phyloP scores from a whole-genome alignment of 1,284 basidiomycete genomes.

The Melampsora larici-populina region DNA sequence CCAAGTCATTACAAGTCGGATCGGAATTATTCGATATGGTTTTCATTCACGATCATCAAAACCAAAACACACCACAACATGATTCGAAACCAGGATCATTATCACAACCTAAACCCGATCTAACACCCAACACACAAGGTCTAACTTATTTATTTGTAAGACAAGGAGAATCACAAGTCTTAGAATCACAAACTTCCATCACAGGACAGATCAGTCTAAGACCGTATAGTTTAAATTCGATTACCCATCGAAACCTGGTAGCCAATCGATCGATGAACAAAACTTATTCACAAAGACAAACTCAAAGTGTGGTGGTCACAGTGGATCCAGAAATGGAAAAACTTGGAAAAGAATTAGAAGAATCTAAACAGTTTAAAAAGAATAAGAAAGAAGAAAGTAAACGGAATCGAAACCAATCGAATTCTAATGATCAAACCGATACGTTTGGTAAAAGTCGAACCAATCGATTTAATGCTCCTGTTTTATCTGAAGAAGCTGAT shows the following conservation, averaged over 20 bases:
- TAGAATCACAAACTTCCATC: conserved; percentile 77
- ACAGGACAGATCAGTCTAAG: conserved; percentile 77
- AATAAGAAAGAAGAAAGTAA: conserved; percentile 26
- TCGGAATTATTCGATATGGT: conserved; percentile 83
- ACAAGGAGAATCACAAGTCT: conserved; percentile 75
- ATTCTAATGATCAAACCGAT: conserved; percentile 9
- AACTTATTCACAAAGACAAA: conserved; percentile 63
- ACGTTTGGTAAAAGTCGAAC: background rate
- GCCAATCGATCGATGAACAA: conserved; percentile 65
- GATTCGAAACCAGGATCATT: background rate
- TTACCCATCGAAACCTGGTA: conserved; percentile 81
- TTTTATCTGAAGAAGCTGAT: conserved; percentile 43
- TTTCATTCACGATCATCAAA: conserved; percentile 54
- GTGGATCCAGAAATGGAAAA: conserved; percentile 51
- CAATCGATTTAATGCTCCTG: conserved; percentile 16
- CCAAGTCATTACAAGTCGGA: conserved; percentile 77
- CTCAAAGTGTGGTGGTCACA: conserved; percentile 71
- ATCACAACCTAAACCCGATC: background rate
- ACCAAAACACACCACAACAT: conserved; percentile 38
- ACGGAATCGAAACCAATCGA: background rate
- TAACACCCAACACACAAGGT: conserved; percentile 6
- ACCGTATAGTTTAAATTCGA: conserved; percentile 82
- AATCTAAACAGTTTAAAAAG: conserved; percentile 48
- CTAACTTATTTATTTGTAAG: conserved; percentile 78
- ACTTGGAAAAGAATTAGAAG: conserved; percentile 48